phyloP scores from a whole-genome alignment of 148 eudicot genomes.

The Salicornia ramosissima region DNA sequence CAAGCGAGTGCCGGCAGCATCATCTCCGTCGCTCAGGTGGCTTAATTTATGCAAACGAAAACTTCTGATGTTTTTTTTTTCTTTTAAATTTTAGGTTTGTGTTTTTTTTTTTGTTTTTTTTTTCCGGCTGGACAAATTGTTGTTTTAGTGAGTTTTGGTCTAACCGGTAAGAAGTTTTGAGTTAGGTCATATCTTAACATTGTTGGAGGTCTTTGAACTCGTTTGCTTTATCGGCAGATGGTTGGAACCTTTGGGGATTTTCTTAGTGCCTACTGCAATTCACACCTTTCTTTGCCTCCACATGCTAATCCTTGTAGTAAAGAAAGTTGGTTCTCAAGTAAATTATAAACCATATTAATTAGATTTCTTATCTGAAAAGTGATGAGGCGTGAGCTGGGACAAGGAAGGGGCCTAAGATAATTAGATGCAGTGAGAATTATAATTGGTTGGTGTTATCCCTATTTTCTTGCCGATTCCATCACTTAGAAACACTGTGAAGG shows the following conservation, averaged over 20 bases:
- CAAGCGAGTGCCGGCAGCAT: slow-evolving; percentile 58
- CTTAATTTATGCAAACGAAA: not conserved
- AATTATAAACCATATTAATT: no score
- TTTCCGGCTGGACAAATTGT: not conserved
- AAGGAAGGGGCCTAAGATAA: not conserved
- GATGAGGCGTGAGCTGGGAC: not conserved
- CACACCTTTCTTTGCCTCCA: not conserved
- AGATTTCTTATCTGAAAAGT: not conserved
- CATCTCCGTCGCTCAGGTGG: slow-evolving; percentile 35
- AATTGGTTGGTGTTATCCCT: not conserved
- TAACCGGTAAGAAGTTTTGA: not conserved
- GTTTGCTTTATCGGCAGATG: not conserved
- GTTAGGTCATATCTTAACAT: not conserved
- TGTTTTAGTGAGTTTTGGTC: not conserved
- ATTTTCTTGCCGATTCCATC: not conserved
- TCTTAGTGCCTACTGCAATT: not conserved
- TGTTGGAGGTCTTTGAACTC: not conserved
- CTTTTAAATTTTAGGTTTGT: not conserved
- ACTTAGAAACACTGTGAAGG: no score
- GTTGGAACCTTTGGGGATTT: not conserved
- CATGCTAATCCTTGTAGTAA: not conserved
- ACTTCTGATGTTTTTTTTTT: not conserved
- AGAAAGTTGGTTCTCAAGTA: no score
- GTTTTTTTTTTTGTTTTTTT: not conserved
- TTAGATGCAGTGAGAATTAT: not conserved